Evolutionary conservation across 2,329 filamentous ascomycete genomes (phyloP).

Genomic region (Claviceps arundinis): DNA sequence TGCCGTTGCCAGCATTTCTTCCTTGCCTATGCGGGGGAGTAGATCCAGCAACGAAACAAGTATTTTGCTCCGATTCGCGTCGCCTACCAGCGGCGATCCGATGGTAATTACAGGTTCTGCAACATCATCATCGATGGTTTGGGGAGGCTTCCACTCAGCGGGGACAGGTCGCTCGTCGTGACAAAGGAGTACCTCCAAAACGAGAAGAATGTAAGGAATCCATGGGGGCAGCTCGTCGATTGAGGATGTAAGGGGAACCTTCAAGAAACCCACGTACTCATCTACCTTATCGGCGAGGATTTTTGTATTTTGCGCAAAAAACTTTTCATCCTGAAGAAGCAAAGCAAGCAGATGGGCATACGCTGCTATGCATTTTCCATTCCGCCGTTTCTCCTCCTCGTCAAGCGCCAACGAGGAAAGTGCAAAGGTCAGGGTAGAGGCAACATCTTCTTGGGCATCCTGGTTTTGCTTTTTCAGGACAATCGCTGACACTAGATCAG

Average conservation of each 20-base stretch:
- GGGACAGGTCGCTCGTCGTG: conserved; percentile 73
- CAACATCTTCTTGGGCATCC: conserved; percentile 56
- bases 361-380: conserved; percentile 55
- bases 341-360: conserved; percentile 87
- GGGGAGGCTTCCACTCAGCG: conserved; percentile 54
- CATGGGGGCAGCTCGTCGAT: conserved; percentile 76
- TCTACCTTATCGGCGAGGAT: conserved; percentile 65
- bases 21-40: conserved; percentile 75
- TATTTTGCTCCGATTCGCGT: conserved; percentile 54
- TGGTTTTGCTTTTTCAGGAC: conserved; percentile 44
- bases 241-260: conserved; percentile 50
- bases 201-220: conserved; percentile 80
- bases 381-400: conserved; percentile 51
- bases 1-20: conserved; percentile 71
- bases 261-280: conserved; percentile 67
- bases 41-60: conserved; percentile 71
- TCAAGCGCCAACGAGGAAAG: conserved; percentile 56
- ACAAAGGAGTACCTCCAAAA: conserved; percentile 80
- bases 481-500: conserved; percentile 70
- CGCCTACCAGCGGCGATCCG: conserved; percentile 41
- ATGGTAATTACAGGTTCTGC: conserved; percentile 45
- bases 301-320: conserved; percentile 65
- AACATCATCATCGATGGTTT: conserved; percentile 33
- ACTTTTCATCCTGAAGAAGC: conserved; percentile 67
- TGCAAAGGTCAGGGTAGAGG: conserved; percentile 70